Conservation (phyloP, 192 early-diverging fungal genomes). For the Coemansia sp. region DNA sequence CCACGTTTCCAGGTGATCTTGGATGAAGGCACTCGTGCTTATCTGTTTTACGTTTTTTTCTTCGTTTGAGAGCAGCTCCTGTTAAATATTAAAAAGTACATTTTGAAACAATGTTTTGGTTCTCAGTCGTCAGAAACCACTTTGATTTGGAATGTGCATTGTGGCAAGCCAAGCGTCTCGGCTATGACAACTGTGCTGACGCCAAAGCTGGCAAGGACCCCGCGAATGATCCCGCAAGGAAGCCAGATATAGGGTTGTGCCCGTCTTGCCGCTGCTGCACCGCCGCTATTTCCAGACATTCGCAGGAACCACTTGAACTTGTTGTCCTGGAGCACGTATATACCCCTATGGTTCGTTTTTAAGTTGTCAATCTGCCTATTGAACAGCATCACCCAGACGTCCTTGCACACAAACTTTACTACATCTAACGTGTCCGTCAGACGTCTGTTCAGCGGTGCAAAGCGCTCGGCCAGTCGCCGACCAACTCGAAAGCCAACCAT, state of each 20-base stretch:
- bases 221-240: slow-evolving; percentile 96
- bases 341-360: slow-evolving; percentile 97
- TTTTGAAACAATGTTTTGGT: background rate
- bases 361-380: slow-evolving; percentile 98
- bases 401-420: slow-evolving; percentile 99
- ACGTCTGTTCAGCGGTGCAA: slow-evolving; percentile 81
- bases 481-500: slow-evolving; percentile 89
- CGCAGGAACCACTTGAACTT: slow-evolving; percentile 92
- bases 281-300: slow-evolving; percentile 82
- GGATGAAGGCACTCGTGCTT: too few relatives aligned
- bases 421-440: slow-evolving; percentile 93
- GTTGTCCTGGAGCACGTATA: slow-evolving; percentile 98
- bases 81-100: background rate
- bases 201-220: slow-evolving; percentile 89
- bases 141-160: slow-evolving; percentile 66
- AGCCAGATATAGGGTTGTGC: slow-evolving; percentile 91
- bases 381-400: slow-evolving; percentile 92
- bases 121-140: slow-evolving; percentile 34
- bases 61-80: too few relatives aligned
- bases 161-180: slow-evolving; percentile 79
- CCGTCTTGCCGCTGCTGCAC: slow-evolving; percentile 71
- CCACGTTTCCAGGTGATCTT: background rate
- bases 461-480: slow-evolving; percentile 82
- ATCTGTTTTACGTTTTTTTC: too few relatives aligned
- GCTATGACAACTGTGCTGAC: slow-evolving; percentile 81